Conservation (phyloP, 2,329 filamentous ascomycete genomes). For the Stagonosporopsis chrysanthemi region DNA sequence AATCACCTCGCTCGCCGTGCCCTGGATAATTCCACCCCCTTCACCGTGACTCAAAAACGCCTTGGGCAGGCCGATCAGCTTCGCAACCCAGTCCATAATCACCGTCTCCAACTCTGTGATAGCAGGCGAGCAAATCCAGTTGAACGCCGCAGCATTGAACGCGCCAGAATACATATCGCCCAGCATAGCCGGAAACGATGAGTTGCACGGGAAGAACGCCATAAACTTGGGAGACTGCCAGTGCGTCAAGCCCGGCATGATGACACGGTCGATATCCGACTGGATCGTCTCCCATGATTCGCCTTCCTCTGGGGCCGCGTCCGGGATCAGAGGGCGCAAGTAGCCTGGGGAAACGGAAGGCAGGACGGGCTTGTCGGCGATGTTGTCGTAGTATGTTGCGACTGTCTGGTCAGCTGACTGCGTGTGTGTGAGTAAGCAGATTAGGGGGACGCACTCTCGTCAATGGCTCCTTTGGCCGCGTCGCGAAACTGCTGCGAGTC, state of each 20-base stretch:
- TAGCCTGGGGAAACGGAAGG: slow-evolving; percentile 85
- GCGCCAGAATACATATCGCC: slow-evolving; percentile 92
- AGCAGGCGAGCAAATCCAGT: slow-evolving; percentile 93
- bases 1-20: slow-evolving; percentile 86
- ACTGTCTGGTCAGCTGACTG: slow-evolving; percentile 60
- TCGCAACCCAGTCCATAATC: slow-evolving; percentile 89
- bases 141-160: slow-evolving; percentile 91
- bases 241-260: slow-evolving; percentile 91
- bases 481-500: slow-evolving; percentile 78
- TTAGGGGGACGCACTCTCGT: slow-evolving; percentile 71
- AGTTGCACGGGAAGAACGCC: slow-evolving; percentile 89
- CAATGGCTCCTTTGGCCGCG: slow-evolving; percentile 79
- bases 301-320: slow-evolving; percentile 67
- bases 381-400: slow-evolving; percentile 80
- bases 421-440: neutral
- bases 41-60: slow-evolving; percentile 76
- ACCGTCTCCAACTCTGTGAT: slow-evolving; percentile 94
- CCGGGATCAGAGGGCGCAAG: slow-evolving; percentile 78
- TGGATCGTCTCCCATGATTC: slow-evolving; percentile 83
- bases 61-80: slow-evolving; percentile 74
- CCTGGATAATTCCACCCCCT: slow-evolving; percentile 94
- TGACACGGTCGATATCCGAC: slow-evolving; percentile 81
- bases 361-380: slow-evolving; percentile 74
- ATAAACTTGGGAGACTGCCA: slow-evolving; percentile 94
- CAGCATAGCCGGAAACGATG: slow-evolving; percentile 83